Evolutionary conservation across 164 flowering plant species (phyloP), one percentile per base, ranked within the genome.

Genomic region (Liquidambar formosana): DNA sequence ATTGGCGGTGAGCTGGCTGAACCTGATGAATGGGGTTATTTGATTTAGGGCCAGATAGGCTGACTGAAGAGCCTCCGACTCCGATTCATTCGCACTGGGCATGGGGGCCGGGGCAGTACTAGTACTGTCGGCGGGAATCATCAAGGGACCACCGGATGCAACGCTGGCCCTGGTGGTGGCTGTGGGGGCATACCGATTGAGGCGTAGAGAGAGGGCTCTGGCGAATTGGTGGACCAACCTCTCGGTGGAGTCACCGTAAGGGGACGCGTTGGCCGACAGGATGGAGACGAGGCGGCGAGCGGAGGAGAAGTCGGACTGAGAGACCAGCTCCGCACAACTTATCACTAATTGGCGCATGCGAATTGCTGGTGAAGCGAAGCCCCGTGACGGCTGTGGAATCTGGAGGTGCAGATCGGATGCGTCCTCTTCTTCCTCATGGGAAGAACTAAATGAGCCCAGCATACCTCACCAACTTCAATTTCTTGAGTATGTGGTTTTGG

Each of bases 1-100:
- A 69, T 94, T 94, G 21, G 98, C 97, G 0, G 98, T 94, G 15
- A 94, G 79, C 27, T 94, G 98, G 65, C 83, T 77, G 80, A 94
- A 94, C 61, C 98, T 76, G 22, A 92, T 75, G 79, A 92, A 94
- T 0, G 98, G 98, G 2, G 98, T 90, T 46, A 94, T 69, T 68
- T 90, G 90, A 79, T 94, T 94, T 18, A 94, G 83, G 16, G 86
- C 77, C 10, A 94, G 80, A 65, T 84, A 92, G 8, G 94, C 81
- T 3, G 97, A 86, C 51, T 85, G 88, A 60, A 81, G 70, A 16
- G 68, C 62, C 13, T 69, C 52, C 0, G 51, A 25, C 9, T n/a
- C n/a, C n/a, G n/a, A n/a, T n/a, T n/a, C n/a, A n/a, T n/a, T n/a
- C n/a, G n/a, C n/a, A n/a, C n/a, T n/a, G n/a, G n/a, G n/a, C n/a